Evolutionary conservation across 2,329 filamentous ascomycete species (phyloP).

Genomic region (Alternaria gansuensis): DNA sequence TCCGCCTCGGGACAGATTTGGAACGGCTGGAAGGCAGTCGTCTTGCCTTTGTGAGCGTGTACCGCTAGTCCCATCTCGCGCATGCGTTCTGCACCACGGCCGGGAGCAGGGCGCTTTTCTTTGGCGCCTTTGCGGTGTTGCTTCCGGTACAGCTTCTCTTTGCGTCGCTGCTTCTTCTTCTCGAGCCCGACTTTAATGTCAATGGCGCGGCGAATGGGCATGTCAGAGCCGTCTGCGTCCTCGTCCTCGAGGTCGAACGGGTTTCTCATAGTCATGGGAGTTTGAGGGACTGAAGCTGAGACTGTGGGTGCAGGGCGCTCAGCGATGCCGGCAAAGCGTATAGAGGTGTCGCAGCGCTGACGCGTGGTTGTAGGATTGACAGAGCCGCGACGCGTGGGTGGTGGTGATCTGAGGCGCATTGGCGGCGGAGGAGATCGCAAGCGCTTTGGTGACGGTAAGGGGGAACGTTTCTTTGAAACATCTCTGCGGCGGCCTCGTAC

Average conservation of each 20-base stretch:
- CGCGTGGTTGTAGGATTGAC: conserved; percentile 40
- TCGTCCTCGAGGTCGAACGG: conserved; percentile 51
- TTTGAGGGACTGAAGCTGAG: conserved; percentile 87
- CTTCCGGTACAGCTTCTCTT: conserved; percentile 91
- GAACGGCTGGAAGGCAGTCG: conserved; percentile 38
- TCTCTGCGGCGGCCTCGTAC: conserved; percentile 47
- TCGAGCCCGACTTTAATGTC: conserved; percentile 93
- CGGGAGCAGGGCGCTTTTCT: conserved; percentile 72
- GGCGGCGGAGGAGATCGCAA: conserved; percentile 60
- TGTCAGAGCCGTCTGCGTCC: conserved; percentile 52
- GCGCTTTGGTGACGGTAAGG: conserved; percentile 68
- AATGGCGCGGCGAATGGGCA: conserved; percentile 88
- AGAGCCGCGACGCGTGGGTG: conserved; percentile 64
- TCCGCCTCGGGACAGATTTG: conserved; percentile 39
- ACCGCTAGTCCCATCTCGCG: conserved; percentile 86
- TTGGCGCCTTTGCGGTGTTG: conserved; percentile 84
- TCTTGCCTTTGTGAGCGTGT: conserved; percentile 71
- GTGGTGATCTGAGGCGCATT: conserved; percentile 68
- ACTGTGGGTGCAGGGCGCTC: conserved; percentile 74
- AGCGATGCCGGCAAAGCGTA: conserved; percentile 63
- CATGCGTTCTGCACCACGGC: conserved; percentile 93
- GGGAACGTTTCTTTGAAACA: conserved; percentile 52
- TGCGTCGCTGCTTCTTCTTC: conserved; percentile 89
- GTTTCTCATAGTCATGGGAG: conserved; percentile 62
- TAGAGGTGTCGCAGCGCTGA: conserved; percentile 52